Conservation (phyloP, 1,284 basidiomycete genomes). For the Trametes versicolor region DNA sequence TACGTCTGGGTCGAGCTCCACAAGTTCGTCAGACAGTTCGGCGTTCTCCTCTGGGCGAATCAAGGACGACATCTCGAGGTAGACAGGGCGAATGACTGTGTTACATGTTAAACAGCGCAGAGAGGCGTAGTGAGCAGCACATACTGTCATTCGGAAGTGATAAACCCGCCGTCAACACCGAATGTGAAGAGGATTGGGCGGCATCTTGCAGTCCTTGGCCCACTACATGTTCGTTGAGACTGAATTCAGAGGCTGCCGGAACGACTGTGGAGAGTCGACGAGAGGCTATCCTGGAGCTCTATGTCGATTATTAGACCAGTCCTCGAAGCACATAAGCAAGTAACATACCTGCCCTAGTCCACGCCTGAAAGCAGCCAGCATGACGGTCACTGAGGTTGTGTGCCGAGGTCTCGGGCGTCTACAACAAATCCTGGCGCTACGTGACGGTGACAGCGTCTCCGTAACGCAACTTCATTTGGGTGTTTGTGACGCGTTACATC, state of each 20-base stretch:
- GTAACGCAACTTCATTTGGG: constrained; percentile 14
- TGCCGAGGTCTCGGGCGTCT: constrained; percentile 19
- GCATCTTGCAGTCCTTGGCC: constrained; percentile 19
- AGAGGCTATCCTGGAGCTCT: constrained; percentile 24
- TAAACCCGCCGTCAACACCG: background rate
- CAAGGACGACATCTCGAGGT: constrained; percentile 67
- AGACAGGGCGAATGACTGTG: constrained; percentile 59
- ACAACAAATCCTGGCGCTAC: constrained; percentile 10
- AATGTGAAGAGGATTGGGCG: constrained; percentile 2
- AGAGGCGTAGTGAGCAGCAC: background rate
- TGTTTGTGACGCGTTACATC: constrained; percentile 8
- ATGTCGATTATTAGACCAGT: background rate
- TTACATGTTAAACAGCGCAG: constrained; percentile 4
- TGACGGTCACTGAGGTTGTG: constrained; percentile 30
- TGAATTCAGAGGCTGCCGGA: constrained; percentile 14
- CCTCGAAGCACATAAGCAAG: background rate
- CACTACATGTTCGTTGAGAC: background rate
- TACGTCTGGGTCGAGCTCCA: constrained; percentile 83
- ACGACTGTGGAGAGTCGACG: constrained; percentile 33
- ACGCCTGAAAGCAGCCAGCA: constrained; percentile 43
- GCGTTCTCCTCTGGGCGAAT: constrained; percentile 55
- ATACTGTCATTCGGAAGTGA: background rate
- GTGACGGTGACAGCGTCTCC: background rate
- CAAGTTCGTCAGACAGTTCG: constrained; percentile 59
- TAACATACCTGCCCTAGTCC: constrained; percentile 39